Base-by-base conservation (phyloP, 345 rosid genomes). In the Melaleuca alternifolia region DNA sequence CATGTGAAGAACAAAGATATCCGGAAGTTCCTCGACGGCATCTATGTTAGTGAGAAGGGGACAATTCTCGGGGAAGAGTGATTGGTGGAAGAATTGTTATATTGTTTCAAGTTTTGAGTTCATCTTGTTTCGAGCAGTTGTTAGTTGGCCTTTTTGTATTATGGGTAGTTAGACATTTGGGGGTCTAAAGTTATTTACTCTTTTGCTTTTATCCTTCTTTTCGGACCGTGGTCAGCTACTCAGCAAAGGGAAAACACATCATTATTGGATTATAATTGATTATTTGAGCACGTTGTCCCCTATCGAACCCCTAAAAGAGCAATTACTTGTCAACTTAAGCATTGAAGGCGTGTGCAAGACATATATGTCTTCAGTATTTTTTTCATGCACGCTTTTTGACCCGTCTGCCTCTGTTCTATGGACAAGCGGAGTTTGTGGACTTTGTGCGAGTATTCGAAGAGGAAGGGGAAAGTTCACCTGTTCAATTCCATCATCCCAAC, bases 1-100 rank as follows among this genome's bases (percentile, higher is more conserved):
- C 93, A 92, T 52, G 95, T 93, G 79, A 93, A 93, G 92, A 93
- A 93, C 50, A 93, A 93, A 83, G 96, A 94, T 86, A 94, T 94
- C 90, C 87, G 95, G 87, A 93, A 93, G 91, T 94, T 94, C 52
- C 93, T 94, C 50, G 96, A 94, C 2, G 94, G 96, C 57, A 94
- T 93, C 89, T 94, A 94, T 84, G 95, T 94, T 1, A 93, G 95
- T 20, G 95, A 94, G 92, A 94, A 85, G 89, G 91, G 93, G 65
- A 88, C 89, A 79, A 92, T 92, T 21, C 75, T 87, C 0, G 90
- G 85, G 57, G 93, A 91, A 76, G 92, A 86, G 21, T 53, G 53
- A 87, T 71, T 18, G 81, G 26, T 37, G 44, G 48, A 71, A 21
- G 81, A 21, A 41, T 71, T 71, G 26, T 18, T 18, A 18, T 71